phyloP scores from a whole-genome alignment of 306 rosid genomes.

The Cicer bijugum region DNA sequence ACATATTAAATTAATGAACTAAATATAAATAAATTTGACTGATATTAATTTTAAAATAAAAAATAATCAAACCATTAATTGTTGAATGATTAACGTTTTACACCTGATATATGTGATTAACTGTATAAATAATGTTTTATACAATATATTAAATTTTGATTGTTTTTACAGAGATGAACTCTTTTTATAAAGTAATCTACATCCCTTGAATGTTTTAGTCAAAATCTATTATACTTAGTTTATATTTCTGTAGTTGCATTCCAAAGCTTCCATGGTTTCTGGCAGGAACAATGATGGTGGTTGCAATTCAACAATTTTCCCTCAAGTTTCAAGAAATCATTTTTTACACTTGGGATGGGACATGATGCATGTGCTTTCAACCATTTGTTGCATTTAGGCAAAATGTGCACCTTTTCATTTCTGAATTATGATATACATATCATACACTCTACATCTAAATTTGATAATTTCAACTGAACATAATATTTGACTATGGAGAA shows the following conservation, averaged over 20 bases:
- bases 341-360: slow-evolving; percentile 89
- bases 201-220: no score
- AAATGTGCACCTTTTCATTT: slow-evolving; percentile 62
- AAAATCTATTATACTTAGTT: background rate
- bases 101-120: no score
- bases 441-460: slow-evolving; percentile 69
- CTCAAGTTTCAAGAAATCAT: slow-evolving; percentile 67
- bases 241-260: slow-evolving; percentile 40
- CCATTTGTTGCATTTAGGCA: slow-evolving; percentile 88
- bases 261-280: slow-evolving; percentile 56
- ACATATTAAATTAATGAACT: no score
- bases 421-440: slow-evolving; percentile 74
- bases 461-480: slow-evolving; percentile 50
- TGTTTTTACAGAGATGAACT: no score
- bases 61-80: no score
- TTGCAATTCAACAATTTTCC: slow-evolving; percentile 62
- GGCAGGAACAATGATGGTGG: slow-evolving; percentile 39
- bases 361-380: slow-evolving; percentile 77
- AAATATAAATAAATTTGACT: no score
- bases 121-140: no score
- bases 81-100: no score
- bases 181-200: no score
- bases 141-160: no score
- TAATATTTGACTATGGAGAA: slow-evolving; percentile 62
- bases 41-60: no score